Evolutionary conservation across 441 rosid genomes (phyloP), one percentile per base, ranked within the genome.

Genomic region (Oxalis stricta): DNA sequence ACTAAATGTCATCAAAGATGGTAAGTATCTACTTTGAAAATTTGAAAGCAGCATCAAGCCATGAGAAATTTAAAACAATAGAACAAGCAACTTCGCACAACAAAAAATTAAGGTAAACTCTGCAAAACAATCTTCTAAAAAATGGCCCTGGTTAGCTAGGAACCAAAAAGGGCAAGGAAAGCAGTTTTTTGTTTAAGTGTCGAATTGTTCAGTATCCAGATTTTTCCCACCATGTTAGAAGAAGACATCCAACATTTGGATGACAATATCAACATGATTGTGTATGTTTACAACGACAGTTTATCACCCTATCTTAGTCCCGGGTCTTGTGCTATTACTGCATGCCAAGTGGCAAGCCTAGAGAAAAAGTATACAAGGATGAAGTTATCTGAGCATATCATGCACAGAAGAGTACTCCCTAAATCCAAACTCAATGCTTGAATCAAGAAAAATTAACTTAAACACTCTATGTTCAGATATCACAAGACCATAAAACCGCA

Each of bases 1-100:
- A 48, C 53, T 17, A 41, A 30, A 40, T 41, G 39, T 37, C 23
- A 28, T 35, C 20, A 46, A 38, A 37, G 44, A 19, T 15, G 5
- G 45, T 9, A 52, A 34, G n/a, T 18, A 26, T n/a, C 29, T 16
- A 20, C 18, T 26, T 35, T 22, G 37, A 32, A 5, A 2, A 10
- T 12, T 12, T 19, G 20, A 21, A 53, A 36, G 12, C 35, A 33
- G 17, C 13, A 43, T 23, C 16, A 20, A 30, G 22, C 34, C 41
- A 4, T 7, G 19, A 38, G 19, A 37, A 33, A 29, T 30, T 31
- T 50, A 60, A 46, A 46, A 11, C 31, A 26, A 13, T 26, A 43
- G 12, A 17, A 8, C 35, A 15, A 13, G 18, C 18, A 22, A 24
- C 22, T n/a, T 8, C n/a, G 35, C 41, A 18, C 33, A 3, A 23